These are phyloP conservation scores for Lactuca sativa DNA, from an alignment of 129 eudicot species.

Conservation along the genomic window DNA sequence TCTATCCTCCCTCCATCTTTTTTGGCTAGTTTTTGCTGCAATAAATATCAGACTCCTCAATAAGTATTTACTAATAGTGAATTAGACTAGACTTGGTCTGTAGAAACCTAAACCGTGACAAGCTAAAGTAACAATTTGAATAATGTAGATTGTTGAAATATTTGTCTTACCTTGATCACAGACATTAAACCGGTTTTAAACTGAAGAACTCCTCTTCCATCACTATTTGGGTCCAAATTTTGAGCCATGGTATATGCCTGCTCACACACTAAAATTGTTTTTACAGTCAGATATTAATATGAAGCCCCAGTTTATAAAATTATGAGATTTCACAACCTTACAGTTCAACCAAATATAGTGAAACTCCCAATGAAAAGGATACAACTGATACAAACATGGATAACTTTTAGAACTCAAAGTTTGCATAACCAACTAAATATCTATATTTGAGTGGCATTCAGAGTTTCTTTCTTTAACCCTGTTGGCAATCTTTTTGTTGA, in stretches of 20 bases:
- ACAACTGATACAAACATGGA: slow-evolving; percentile 12
- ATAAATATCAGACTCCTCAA: background rate
- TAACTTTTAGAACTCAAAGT: background rate
- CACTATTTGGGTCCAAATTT: slow-evolving; percentile 81
- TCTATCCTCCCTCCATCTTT: slow-evolving; percentile 78
- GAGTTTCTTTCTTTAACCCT: background rate
- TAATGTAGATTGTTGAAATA: background rate
- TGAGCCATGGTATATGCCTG: slow-evolving; percentile 98
- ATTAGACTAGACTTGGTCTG: background rate
- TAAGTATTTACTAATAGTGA: background rate
- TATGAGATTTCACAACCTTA: slow-evolving; percentile 10
- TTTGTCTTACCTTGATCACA: slow-evolving; percentile 77
- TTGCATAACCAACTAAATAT: background rate
- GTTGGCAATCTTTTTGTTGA: slow-evolving; percentile 10
- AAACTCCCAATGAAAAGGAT: slow-evolving; percentile 4
- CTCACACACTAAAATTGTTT: slow-evolving; percentile 74
- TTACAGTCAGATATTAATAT: slow-evolving; percentile 19
- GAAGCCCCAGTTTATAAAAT: slow-evolving; percentile 9
- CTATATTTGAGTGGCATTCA: background rate
- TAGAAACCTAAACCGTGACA: background rate
- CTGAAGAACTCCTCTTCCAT: slow-evolving; percentile 98
- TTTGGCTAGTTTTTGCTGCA: slow-evolving; percentile 92
- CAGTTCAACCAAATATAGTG: slow-evolving; percentile 4
- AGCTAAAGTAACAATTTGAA: background rate
- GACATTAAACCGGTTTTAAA: slow-evolving; percentile 96